Base-by-base conservation (phyloP, 805 yeast species). In the Komagataella mondaviorum region DNA sequence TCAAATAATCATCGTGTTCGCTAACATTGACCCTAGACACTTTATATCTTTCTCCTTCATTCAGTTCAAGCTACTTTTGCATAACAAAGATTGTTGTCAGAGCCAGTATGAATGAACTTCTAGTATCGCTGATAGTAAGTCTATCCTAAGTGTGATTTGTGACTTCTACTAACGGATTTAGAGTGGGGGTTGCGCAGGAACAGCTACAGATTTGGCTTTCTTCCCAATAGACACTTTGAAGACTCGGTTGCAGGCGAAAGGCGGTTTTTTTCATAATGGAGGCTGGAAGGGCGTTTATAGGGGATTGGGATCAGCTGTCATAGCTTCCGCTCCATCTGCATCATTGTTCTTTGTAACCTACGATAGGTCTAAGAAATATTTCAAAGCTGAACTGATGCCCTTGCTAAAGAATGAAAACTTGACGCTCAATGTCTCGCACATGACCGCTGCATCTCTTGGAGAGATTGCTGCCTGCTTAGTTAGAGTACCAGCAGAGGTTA, bases 111-210 rank as follows among this genome's bases (percentile, higher is more conserved):
- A 54, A 53, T 23, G 23, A 47, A 51, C 55, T 55, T 47, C 45
- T 52, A 30, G 47, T 56, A 47, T 57, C 59, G n/a, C 54, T 57
- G 16, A 36, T 56, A 24, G 60, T 57, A 50, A 48, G 60, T 56
- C 12, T 7, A 6, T 6, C 16, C 6, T 6, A 7, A 6, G 23
- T 43, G 18, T 5, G 14, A 20, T 3, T 22, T 30, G 20, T 7
- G 18, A 12, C 6, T 12, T 17, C 8, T 16, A 23, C 39, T 20
- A 8, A n/a, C 30, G 23, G 24, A 8, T 16, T 12, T 45, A 68
- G 76, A 81, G 90, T 60, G 99, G 99, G 44, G 99, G 87, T 6
- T 83, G 93, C 53, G 96, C 99, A 5, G 99, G 99, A 14, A 93
- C 96, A 1, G 83, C 95, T 5, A 90, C 97, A 1, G 99, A 93